A percentile compares a stretch with the other conserved stretches of the same genome.
Conservation (phyloP, 2,329 filamentous ascomycete genomes). For the Monascus ruber region DNA sequence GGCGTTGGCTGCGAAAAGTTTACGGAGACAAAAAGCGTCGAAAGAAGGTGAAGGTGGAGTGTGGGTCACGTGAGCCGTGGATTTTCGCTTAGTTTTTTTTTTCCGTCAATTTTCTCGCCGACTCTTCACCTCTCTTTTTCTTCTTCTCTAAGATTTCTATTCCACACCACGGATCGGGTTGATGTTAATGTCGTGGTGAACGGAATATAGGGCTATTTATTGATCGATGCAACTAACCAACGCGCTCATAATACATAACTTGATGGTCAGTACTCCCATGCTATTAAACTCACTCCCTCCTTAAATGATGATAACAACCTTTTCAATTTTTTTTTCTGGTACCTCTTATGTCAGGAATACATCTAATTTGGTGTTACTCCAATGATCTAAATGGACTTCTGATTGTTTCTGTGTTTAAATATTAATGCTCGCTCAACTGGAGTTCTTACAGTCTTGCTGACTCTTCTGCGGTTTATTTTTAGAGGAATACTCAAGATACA, state of each 20-base stretch:
- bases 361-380: conserved; percentile 37
- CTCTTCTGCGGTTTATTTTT: too few species aligned
- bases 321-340: conserved; percentile 65
- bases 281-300: conserved; percentile 3
- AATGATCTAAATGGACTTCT: conserved; percentile 85
- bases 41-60: conserved; percentile 5
- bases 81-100: conserved; percentile 4
- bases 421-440: conserved; percentile 1
- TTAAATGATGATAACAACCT: conserved; percentile 61
- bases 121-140: conserved; percentile 7
- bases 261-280: conserved; percentile 20
- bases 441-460: conserved; percentile 5
- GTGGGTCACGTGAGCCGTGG: conserved; percentile 21
- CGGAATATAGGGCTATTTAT: too few species aligned
- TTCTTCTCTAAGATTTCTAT: conserved; percentile 1
- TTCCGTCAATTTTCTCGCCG: conserved; percentile 2
- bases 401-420: conserved; percentile 32
- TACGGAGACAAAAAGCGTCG: background rate
- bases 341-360: conserved; percentile 86
- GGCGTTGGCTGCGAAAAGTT: background rate
- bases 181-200: background rate
- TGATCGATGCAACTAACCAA: too few species aligned
- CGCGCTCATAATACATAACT: background rate
- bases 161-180: too few species aligned
- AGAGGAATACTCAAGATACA: too few species aligned